Percentiles rank a stretch among this genome's conserved stretches.
Evolutionary conservation across 768 basidiomycete species (phyloP).

Genomic region (Mrakia blollopis): DNA sequence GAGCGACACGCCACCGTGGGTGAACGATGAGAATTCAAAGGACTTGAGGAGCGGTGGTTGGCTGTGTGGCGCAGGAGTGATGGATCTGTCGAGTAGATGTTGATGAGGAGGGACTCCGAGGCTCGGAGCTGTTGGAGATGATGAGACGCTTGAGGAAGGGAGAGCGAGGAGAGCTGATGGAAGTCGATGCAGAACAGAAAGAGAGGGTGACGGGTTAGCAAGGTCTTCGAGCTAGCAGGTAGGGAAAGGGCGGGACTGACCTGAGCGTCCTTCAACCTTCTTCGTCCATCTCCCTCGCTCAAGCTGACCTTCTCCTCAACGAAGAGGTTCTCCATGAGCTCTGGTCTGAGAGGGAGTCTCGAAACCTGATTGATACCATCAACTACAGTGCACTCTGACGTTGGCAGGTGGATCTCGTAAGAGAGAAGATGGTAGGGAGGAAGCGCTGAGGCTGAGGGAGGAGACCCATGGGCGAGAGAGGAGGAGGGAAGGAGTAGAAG

Average conservation of each 20-base stretch:
- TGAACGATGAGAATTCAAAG: not conserved
- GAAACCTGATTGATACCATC: not conserved
- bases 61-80: not conserved
- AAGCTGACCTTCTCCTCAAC: not conserved
- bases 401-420: conserved; percentile 12
- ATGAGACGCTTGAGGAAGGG: not conserved
- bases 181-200: too few species aligned
- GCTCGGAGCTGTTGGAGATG: not conserved
- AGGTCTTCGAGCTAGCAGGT: not conserved
- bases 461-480: not conserved
- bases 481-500: not conserved
- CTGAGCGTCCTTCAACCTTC: not conserved
- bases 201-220: not conserved
- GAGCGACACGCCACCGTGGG: not conserved
- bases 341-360: not conserved
- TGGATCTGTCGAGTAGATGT: not conserved
- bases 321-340: not conserved
- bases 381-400: not conserved
- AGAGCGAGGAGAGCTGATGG: not conserved
- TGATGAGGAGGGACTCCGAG: not conserved
- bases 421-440: not conserved
- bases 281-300: not conserved
- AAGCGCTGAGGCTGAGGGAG: not conserved
- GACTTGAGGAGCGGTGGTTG: not conserved
- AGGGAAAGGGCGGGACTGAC: not conserved